A percentile compares a stretch with the other conserved stretches of the same genome.
Conservation (phyloP, 202 grass and related monocot species). For the Setaria italica region DNA sequence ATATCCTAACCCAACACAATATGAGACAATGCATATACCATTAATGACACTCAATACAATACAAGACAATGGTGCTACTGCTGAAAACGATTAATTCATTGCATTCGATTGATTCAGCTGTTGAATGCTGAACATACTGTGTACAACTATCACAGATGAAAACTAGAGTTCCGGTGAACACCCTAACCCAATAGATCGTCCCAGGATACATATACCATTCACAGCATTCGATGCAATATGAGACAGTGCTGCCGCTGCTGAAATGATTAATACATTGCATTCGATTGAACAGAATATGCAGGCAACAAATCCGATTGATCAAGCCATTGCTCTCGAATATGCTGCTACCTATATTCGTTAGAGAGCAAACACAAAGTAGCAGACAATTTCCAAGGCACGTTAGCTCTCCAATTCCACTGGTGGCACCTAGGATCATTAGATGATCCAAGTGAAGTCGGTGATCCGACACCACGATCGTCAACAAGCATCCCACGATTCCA, state of each 20-base stretch:
- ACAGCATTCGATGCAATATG: not conserved
- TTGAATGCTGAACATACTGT: not conserved
- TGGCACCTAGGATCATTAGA: not conserved
- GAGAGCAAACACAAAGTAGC: not conserved
- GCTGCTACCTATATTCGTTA: not conserved
- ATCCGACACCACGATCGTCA: not conserved
- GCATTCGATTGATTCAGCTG: not conserved
- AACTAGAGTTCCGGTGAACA: not conserved
- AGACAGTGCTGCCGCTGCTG: not conserved
- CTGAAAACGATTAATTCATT: no score
- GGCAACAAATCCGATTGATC: not conserved
- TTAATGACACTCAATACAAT: not conserved
- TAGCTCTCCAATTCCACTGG: not conserved
- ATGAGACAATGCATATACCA: not conserved
- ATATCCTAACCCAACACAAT: not conserved
- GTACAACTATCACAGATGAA: not conserved
- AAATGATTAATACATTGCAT: not conserved
- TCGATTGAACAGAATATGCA: not conserved
- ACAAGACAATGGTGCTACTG: not conserved
- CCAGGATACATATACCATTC: not conserved
- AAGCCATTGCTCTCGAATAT: not conserved
- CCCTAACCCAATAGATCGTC: not conserved
- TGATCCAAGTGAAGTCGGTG: not conserved
- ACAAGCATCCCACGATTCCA: not conserved
- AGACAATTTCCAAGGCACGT: not conserved